A percentile compares a stretch with the other conserved stretches of the same genome.
phyloP scores from a whole-genome alignment of 2,329 filamentous ascomycete genomes.

The Pseudogymnoascus sp. region DNA sequence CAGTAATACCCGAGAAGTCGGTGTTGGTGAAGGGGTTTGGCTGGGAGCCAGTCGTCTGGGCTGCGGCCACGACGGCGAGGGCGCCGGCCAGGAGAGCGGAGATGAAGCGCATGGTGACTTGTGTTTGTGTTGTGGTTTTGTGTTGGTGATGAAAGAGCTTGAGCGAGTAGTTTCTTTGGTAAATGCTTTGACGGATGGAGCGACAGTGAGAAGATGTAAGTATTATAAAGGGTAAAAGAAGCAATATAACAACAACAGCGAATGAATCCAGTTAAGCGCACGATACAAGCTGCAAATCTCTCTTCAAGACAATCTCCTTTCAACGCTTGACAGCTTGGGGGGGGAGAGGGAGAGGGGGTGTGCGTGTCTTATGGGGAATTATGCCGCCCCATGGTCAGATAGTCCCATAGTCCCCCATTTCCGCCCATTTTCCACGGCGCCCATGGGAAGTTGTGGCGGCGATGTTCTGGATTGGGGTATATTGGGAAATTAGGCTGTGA shows the following conservation, averaged over 20 bases:
- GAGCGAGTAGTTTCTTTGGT: neutral
- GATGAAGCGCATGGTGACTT: constrained; percentile 21
- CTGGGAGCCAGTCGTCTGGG: neutral
- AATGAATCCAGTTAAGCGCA: neutral
- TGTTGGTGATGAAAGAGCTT: neutral
- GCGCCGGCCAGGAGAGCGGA: constrained; percentile 14
- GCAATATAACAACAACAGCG: neutral
- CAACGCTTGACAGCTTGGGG: neutral
- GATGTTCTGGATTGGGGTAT: constrained; percentile 3
- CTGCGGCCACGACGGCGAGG: constrained; percentile 13
- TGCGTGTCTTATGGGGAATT: neutral
- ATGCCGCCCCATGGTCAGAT: neutral
- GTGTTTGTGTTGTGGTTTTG: neutral
- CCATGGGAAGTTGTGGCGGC: neutral
- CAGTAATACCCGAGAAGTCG: constrained; percentile 12
- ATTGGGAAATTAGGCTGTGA: constrained; percentile 4
- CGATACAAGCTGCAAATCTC: constrained; percentile 2
- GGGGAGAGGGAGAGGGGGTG: neutral
- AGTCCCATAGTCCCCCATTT: neutral
- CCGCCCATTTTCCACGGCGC: neutral
- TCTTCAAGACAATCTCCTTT: neutral
- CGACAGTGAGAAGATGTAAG: neutral
- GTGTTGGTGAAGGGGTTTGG: constrained; percentile 22
- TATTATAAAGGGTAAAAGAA: neutral
- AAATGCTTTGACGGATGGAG: neutral